Evolutionary conservation across 148 eudicot genomes (phyloP), one percentile per base, ranked within the genome.

Genomic region (Persicaria maculosa): DNA sequence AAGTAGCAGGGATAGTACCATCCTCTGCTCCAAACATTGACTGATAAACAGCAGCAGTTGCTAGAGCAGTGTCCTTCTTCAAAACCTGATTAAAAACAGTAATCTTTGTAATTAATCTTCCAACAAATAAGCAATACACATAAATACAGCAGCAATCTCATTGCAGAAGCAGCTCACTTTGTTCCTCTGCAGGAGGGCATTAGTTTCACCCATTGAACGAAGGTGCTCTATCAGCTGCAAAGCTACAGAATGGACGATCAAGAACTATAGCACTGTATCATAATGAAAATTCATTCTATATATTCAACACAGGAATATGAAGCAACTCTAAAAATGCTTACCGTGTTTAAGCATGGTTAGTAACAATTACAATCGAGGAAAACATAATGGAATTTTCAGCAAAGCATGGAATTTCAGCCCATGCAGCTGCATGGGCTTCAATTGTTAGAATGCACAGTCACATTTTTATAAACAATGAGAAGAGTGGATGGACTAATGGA

Each of bases 21-120:
- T 94, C 98, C 85, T 94, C 97, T 54, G 86, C 92, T 74, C 92
- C 98, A 83, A 94, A 94, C 97, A 94, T 90, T 7, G 97, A 94
- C 85, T 94, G 92, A 46, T 94, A 94, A 72, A 94, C 82, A 72
- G 98, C 91, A 76, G 98, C 98, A 9, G 98, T 88, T 71, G 97
- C 97, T 50, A 95, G 83, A 4, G 98, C 98, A 19, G 98, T 92
- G 44, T 95, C 97, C 82, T 89, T 95, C 75, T 88, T 95, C 74
- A 95, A 82, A 44, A 88, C 74, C 98, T 95, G 77, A 76, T 8
- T 57, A 7, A 71, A 78, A 68, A 57, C 70, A 65, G 70, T 2
- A 65, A 43, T 36, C 17, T 5, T 9, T 40, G 70, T 65, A 5
- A 65, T 4, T 43, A 14, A 1, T 43, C 47, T 65, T 43, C 17